Conservation (phyloP, 208 protist species). For the Crithidia expoeki region DNA sequence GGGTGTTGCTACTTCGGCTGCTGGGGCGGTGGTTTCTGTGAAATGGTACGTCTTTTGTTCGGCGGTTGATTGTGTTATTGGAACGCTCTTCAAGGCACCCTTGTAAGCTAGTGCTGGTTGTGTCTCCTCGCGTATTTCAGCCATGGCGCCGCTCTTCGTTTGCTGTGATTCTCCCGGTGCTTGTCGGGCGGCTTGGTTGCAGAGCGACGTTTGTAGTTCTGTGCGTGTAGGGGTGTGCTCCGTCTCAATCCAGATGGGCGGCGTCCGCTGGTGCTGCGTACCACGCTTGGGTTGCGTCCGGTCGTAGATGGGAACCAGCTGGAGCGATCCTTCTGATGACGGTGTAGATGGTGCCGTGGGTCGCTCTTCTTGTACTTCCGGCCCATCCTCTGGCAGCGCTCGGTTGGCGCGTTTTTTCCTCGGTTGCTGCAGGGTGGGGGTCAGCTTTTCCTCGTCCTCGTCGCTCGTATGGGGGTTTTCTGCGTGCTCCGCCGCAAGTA, state of each 20-base stretch:
- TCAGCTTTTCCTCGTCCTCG: constrained; percentile 7
- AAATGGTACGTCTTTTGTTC: not conserved
- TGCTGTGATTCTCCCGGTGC: not conserved
- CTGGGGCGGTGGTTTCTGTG: not conserved
- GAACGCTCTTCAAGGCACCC: not conserved
- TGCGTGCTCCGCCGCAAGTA: not conserved
- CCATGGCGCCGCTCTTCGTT: not conserved
- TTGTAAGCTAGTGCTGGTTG: not conserved
- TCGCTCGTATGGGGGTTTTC: constrained; percentile 3
- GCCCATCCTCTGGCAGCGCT: not conserved
- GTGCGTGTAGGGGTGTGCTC: constrained; percentile 12
- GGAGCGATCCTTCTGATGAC: not conserved
- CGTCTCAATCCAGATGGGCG: not conserved
- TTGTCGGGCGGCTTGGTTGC: not conserved
- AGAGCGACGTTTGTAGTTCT: not conserved
- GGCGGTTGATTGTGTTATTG: not conserved
- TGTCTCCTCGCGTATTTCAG: not conserved
- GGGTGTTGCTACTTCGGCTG: no score
- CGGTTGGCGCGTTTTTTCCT: not conserved
- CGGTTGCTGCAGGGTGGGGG: not conserved
- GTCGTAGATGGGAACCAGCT: not conserved
- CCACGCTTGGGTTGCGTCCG: constrained; percentile 2
- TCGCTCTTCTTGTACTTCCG: not conserved
- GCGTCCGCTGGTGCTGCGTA: not conserved
- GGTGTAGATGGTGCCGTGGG: not conserved